phyloP scores from a whole-genome alignment of 805 yeast genomes.

The Candida boidinii region DNA sequence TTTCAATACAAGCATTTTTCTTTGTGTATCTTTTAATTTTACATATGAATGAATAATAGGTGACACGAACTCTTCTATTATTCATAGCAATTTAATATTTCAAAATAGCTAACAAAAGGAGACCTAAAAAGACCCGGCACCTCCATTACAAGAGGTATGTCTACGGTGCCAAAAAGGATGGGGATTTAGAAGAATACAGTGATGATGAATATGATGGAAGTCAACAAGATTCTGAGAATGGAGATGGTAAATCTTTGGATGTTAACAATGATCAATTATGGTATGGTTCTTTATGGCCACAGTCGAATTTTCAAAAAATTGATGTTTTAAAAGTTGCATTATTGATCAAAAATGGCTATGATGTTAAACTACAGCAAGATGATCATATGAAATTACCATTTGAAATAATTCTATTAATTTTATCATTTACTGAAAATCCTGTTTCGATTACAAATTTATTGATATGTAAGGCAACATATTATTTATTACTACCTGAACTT shows the following conservation, averaged over 20 bases:
- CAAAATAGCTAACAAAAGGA: conserved; percentile 74
- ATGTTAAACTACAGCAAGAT: conserved; percentile 9
- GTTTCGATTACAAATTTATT: conserved; percentile 43
- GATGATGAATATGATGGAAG: conserved; percentile 20
- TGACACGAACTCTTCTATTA: neutral
- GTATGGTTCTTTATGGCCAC: conserved; percentile 34
- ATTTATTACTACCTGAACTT: conserved; percentile 50
- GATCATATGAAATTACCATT: conserved; percentile 31
- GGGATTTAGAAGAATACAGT: conserved; percentile 19
- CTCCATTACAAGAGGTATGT: conserved; percentile 68
- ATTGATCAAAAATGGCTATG: conserved; percentile 17
- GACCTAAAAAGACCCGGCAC: conserved; percentile 77
- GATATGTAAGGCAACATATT: conserved; percentile 55
- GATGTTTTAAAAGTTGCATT: conserved; percentile 31
- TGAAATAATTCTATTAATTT: conserved; percentile 37
- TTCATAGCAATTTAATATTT: neutral
- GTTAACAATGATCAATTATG: conserved; percentile 5
- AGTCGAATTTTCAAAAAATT: conserved; percentile 40
- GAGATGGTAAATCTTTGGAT: conserved; percentile 5
- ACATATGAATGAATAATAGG: neutral
- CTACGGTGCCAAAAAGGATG: conserved; percentile 32
- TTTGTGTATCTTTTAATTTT: too few species aligned
- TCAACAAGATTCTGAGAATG: conserved; percentile 2
- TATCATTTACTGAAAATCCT: conserved; percentile 22
- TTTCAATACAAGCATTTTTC: too few species aligned